These are phyloP conservation scores for Populus hybrid DNA, from an alignment of 441 rosid species.

Conservation along the genomic window DNA sequence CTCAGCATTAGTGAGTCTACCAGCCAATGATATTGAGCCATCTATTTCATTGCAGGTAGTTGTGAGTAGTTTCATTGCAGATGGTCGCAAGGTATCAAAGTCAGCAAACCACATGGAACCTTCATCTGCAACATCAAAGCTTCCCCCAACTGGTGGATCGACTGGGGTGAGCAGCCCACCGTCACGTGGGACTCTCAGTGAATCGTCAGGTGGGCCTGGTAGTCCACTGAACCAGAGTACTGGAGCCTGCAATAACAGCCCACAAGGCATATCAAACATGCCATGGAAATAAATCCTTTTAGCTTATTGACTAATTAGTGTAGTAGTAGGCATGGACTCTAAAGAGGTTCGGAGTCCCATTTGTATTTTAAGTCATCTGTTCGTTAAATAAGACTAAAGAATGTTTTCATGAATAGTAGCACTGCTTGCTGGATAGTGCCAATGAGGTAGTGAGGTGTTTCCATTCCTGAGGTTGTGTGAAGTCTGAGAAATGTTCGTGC, in stretches of 20 bases:
- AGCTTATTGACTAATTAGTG: conserved; percentile 21
- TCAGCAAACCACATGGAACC: conserved; percentile 38
- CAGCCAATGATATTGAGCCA: conserved; percentile 3
- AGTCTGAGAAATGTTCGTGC: background rate
- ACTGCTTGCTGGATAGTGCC: conserved; percentile 17
- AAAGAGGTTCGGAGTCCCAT: conserved; percentile 16
- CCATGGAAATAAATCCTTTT: conserved; percentile 48
- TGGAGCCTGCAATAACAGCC: conserved; percentile 50
- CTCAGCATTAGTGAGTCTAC: too few relatives aligned
- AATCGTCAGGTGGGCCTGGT: conserved; percentile 65
- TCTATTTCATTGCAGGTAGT: conserved; percentile 48
- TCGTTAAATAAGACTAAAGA: conserved; percentile 22
- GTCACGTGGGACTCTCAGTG: conserved; percentile 64
- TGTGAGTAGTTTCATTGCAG: conserved; percentile 69
- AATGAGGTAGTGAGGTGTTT: conserved; percentile 16
- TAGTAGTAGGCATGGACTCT: conserved; percentile 15
- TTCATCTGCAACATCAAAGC: conserved; percentile 26
- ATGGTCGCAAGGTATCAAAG: conserved; percentile 51
- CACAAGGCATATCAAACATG: conserved; percentile 43
- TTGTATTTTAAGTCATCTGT: conserved; percentile 23
- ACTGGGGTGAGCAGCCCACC: conserved; percentile 60
- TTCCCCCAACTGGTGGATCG: conserved; percentile 28
- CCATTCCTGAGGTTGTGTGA: background rate
- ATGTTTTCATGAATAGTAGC: conserved; percentile 13
- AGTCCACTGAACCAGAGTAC: conserved; percentile 72